Conservation (phyloP, 2,329 filamentous ascomycete species). For the Apiospora saccharicola region DNA sequence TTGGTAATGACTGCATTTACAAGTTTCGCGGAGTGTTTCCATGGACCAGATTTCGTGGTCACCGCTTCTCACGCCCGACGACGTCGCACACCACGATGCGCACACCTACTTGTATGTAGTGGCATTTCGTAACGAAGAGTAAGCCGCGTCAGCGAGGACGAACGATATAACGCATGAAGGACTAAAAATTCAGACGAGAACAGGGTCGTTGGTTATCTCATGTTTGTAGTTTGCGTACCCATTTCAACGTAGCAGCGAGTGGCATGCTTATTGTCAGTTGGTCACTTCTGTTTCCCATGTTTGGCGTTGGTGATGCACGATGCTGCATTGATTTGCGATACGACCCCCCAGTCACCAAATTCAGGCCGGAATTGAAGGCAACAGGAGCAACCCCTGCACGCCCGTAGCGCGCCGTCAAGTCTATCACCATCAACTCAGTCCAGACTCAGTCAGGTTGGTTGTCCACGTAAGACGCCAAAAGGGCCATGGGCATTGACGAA, state of each 20-base stretch:
- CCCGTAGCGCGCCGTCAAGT: not conserved
- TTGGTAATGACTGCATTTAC: conserved; percentile 11
- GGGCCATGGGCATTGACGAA: not conserved
- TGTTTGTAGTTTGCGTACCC: not conserved
- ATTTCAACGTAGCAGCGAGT: not conserved
- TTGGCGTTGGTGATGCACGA: not conserved
- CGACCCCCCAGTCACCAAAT: too few relatives aligned
- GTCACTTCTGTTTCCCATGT: not conserved
- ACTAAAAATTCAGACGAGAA: not conserved
- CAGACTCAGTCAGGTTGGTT: not conserved
- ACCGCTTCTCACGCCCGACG: not conserved
- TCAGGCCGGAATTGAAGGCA: not conserved
- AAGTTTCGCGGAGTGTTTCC: conserved; percentile 12
- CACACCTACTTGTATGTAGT: too few relatives aligned
- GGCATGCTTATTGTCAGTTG: not conserved
- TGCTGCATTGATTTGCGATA: not conserved
- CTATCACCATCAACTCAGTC: not conserved
- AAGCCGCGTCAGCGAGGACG: not conserved
- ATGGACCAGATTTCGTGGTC: not conserved
- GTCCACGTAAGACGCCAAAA: conserved; percentile 14
- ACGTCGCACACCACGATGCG: not conserved
- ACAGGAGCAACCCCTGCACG: not conserved
- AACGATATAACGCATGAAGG: not conserved
- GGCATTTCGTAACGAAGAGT: not conserved
- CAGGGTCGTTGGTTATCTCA: not conserved